Percentiles rank a stretch among this genome's conserved stretches.
phyloP scores from a whole-genome alignment of 2,329 filamentous ascomycete species.

The Ascochyta rabiei region DNA sequence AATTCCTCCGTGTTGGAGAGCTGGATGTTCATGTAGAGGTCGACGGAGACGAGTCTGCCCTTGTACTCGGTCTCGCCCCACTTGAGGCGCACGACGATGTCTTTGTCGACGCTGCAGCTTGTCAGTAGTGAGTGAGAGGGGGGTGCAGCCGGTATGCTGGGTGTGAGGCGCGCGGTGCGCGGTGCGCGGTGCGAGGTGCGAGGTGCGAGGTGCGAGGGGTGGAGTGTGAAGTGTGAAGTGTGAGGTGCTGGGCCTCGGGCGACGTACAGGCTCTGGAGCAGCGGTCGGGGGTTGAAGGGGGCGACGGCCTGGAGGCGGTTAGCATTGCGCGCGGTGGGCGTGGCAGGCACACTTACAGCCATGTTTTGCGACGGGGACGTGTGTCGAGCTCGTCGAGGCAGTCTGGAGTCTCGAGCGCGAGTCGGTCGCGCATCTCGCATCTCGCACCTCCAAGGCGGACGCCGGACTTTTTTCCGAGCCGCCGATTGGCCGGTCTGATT shows the following conservation, averaged over 20 bases:
- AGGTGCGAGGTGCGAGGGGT: background rate
- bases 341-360: slow-evolving; percentile 39
- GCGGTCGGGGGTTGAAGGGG: slow-evolving; percentile 94
- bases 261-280: slow-evolving; percentile 88
- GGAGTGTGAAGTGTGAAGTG: background rate
- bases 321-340: slow-evolving; percentile 10
- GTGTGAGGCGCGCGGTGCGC: no score
- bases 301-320: slow-evolving; percentile 59
- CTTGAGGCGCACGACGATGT: slow-evolving; percentile 91
- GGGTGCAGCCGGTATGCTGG: no score
- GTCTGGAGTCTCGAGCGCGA: background rate
- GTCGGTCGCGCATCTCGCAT: slow-evolving; percentile 1
- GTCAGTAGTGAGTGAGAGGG: slow-evolving; percentile 14
- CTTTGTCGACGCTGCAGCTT: slow-evolving; percentile 75
- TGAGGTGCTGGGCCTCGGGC: background rate
- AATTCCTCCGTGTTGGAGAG: slow-evolving; percentile 90
- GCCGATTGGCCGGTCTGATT: no score
- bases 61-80: slow-evolving; percentile 99
- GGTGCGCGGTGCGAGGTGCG: background rate
- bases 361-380: slow-evolving; percentile 38
- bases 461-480: slow-evolving; percentile 1
- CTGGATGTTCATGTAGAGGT: slow-evolving; percentile 99
- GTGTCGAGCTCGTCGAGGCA: background rate
- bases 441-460: slow-evolving; percentile 14
- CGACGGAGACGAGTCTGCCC: slow-evolving; percentile 87